phyloP scores from a whole-genome alignment of 345 rosid genomes.

The Lumnitzera littorea region DNA sequence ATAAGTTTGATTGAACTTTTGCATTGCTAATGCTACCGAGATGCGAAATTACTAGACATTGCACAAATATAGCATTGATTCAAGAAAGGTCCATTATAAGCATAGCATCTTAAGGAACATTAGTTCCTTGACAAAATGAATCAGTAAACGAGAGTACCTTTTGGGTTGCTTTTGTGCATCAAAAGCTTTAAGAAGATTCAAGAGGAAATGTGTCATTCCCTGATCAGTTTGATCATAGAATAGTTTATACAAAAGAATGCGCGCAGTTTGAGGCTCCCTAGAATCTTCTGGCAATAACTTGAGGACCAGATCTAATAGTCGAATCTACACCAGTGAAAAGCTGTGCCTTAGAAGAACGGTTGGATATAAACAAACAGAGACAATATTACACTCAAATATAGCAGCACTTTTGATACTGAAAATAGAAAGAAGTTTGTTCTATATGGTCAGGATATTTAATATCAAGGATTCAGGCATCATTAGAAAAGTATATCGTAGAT shows the following conservation, averaged over 20 bases:
- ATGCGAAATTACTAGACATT: no score
- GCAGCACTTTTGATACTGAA: no score
- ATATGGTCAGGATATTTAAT: no score
- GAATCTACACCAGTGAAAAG: conserved; percentile 47
- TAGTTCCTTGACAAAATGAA: not conserved
- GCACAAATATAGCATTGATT: no score
- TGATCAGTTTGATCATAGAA: conserved; percentile 94
- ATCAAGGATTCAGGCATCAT: no score
- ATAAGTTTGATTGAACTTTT: no score
- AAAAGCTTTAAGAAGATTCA: conserved; percentile 66
- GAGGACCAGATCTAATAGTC: conserved; percentile 67
- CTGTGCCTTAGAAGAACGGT: not conserved
- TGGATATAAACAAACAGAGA: no score
- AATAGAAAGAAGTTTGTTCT: no score
- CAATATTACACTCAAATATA: no score
- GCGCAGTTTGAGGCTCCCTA: conserved; percentile 80
- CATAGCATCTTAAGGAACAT: not conserved
- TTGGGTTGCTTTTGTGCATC: conserved; percentile 77
- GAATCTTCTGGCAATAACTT: conserved; percentile 64
- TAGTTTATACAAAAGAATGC: conserved; percentile 86
- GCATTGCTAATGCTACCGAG: no score
- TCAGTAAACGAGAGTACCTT: conserved; percentile 41
- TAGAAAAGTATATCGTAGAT: no score
- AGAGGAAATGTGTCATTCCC: conserved; percentile 89
- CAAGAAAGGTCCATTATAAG: no score